Base-by-base conservation (phyloP, 164 flowering plant species). In the Magnolia sinica region DNA sequence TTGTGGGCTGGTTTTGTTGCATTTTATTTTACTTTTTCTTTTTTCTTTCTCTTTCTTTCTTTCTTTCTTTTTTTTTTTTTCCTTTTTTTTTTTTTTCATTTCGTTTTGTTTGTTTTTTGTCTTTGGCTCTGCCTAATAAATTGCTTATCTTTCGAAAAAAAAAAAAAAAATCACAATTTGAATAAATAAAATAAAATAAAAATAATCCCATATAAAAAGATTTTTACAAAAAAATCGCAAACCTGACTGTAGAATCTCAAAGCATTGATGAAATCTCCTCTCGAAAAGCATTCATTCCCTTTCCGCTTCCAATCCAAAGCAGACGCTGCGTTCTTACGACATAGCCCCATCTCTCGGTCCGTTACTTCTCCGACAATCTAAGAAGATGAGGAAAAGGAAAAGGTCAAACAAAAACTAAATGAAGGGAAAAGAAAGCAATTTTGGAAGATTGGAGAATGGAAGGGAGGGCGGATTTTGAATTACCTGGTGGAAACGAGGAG, bases 211-310 rank as follows among this genome's bases (percentile, higher is more conserved):
- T 37, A 37, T 37, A 37, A 37, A 37, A 37, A 5, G 0, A 37
- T 37, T 27, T 27, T 1, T 27, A n/a, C n/a, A 19, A 20, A 64
- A 31, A 78, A 64, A 59, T 1, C 18, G 4, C 69, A 8, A 8
- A 89, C 98, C 93, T 91, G 82, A 7, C 95, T 82, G 79, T 95
- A 95, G 80, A 79, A 89, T 74, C 29, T 75, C 80, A 88, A 77
- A 20, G 97, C 98, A 22, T 76, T 67, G 6, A 83, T 22, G 79
- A 85, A 89, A 74, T 91, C 88, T 73, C 90, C 91, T 6, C 51
- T 78, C 23, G 83, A 81, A 76, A 88, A 93, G 81, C 82, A 87
- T 2, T 82, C 79, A 68, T 95, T 95, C 19, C 93, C 98, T 76
- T 87, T 86, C 5, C 71, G 24, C 24, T 92, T 95, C 50, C 73